A percentile compares a stretch with the other conserved stretches of the same genome.
phyloP scores from a whole-genome alignment of 257 asterid genomes.

The Agastache rugosa region DNA sequence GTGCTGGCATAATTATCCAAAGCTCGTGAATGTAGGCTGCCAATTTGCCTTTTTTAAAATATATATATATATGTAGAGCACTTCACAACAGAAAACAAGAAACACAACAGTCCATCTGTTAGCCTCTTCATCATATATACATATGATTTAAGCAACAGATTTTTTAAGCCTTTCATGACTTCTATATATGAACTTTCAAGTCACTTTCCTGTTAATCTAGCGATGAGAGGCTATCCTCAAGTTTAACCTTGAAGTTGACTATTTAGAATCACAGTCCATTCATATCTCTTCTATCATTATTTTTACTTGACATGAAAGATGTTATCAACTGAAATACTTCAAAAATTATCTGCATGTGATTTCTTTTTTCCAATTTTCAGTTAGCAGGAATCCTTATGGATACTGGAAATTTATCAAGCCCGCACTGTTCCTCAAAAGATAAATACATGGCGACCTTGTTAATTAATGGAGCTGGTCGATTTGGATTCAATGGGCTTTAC shows the following conservation, averaged over 20 bases:
- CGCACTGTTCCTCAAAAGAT: conserved; percentile 66
- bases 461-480: conserved; percentile 86
- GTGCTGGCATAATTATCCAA: not conserved
- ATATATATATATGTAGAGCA: too few species aligned
- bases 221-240: not conserved
- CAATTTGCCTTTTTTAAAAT: too few species aligned
- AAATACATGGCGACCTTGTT: conserved; percentile 80
- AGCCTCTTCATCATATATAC: too few species aligned
- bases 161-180: not conserved
- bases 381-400: conserved; percentile 84
- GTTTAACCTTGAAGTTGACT: conserved; percentile 29
- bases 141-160: not conserved
- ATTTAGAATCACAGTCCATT: not conserved
- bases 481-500: conserved; percentile 78
- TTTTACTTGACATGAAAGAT: conserved; percentile 9
- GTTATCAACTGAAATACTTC: conserved; percentile 16
- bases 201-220: conserved; percentile 3
- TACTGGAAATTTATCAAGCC: conserved; percentile 67
- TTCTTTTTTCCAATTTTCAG: conserved; percentile 46
- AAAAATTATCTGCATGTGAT: too few species aligned
- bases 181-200: not conserved
- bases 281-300: not conserved
- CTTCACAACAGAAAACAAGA: not conserved
- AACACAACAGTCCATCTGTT: not conserved
- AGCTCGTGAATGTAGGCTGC: not conserved